phyloP scores from a whole-genome alignment of 805 yeast species.

The Metschnikowia henanensis region DNA sequence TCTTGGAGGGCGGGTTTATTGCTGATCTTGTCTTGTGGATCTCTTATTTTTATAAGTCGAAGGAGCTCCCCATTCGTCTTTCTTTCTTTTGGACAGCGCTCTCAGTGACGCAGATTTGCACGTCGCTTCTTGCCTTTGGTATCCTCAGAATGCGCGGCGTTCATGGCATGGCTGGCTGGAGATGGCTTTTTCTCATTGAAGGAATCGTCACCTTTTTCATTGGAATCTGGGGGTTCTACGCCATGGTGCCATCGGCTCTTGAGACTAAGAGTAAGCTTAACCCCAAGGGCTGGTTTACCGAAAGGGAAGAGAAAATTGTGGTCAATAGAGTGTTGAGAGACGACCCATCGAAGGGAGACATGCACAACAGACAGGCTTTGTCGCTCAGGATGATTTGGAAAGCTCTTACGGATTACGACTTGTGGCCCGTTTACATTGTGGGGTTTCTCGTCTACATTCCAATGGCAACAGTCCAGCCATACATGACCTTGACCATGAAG shows the following conservation, averaged over 20 bases:
- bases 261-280: conserved; percentile 51
- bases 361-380: conserved; percentile 62
- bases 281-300: conserved; percentile 50
- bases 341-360: conserved; percentile 61
- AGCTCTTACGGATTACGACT: conserved; percentile 47
- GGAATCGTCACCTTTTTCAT: conserved; percentile 55
- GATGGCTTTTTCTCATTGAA: conserved; percentile 64
- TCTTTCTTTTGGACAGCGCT: conserved; percentile 60
- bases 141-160: conserved; percentile 50
- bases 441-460: conserved; percentile 39
- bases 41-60: conserved; percentile 61
- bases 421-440: conserved; percentile 54
- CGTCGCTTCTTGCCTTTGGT: conserved; percentile 53
- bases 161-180: conserved; percentile 53
- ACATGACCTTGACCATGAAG: conserved; percentile 50
- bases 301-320: conserved; percentile 54
- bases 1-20: conserved; percentile 63
- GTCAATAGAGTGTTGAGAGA: conserved; percentile 60
- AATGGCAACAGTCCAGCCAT: conserved; percentile 23
- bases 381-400: conserved; percentile 38
- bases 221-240: conserved; percentile 45
- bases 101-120: conserved; percentile 45
- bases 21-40: conserved; percentile 56
- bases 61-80: conserved; percentile 58
- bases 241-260: conserved; percentile 56